Base-by-base conservation (phyloP, 129 eudicot species). In the Arctium minus region DNA sequence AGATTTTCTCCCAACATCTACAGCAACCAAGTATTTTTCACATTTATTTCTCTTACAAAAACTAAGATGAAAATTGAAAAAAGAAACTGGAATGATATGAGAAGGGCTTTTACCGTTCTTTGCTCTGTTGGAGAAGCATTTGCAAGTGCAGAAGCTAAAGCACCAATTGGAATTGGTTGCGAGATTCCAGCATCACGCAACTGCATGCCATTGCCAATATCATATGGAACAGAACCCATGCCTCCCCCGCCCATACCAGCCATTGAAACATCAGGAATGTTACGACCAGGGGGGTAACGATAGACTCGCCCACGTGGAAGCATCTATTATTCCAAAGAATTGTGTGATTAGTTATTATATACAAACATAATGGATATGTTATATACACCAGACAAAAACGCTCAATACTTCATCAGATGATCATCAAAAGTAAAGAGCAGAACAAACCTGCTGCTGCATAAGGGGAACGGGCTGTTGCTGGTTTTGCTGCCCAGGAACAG, bases 1-100 rank as follows among this genome's bases (percentile, higher is more conserved):
- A 92, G 84, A 76, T 86, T 89, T 75, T 91, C 98, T 48, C 97
- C 98, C 94, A 95, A 67, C 90, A 94, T 88, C 98, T 94, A 71
- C 80, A 89, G 38, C n/a, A 42, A 27, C 30, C 18, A 29, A 12
- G 65, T 7, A 39, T 18, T 8, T 42, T 38, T 40, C 39, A 36
- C 71, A 13, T 53, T 30, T 32, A 5, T 22, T 10, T 29, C 44
- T 73, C 29, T 8, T 40, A 2, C 70, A 70, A 3, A 69, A 30
- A 30, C 68, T n/a, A 17, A 1, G 0, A 17, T 60, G 2, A 60
- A 60, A 60, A 60, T 17, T 42, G 30, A 15, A 10, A 75, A 74
- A 18, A 74, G 12, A 12, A 69, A 6, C n/a, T n/a, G n/a, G 1
- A 22, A 18, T 4, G 3, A 70, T 13, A 32, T 70, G 27, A 50